Conservation (phyloP, 2,329 filamentous ascomycete genomes). For the Sporothrix curviconia region DNA sequence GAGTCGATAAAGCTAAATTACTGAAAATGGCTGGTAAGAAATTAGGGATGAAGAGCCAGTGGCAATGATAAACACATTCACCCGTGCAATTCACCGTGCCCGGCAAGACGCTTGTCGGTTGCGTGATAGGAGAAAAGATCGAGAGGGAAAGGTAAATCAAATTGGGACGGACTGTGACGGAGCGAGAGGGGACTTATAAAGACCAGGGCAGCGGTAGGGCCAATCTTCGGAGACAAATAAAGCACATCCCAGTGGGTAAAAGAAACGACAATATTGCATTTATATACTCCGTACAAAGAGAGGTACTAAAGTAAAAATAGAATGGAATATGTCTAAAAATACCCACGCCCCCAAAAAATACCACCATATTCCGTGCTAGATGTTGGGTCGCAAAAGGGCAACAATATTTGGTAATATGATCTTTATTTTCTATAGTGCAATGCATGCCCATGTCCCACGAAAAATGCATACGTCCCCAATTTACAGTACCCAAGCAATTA, state of each 20-base stretch:
- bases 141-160: not conserved
- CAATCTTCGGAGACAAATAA: too few species aligned
- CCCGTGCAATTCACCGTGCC: not conserved
- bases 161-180: constrained; percentile 3
- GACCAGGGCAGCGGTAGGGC: not conserved
- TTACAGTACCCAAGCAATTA: too few species aligned
- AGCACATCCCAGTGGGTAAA: too few species aligned
- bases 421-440: constrained; percentile 11
- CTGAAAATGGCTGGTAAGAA: not conserved
- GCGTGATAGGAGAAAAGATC: not conserved
- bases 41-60: not conserved
- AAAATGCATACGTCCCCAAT: too few species aligned
- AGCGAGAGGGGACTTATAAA: not conserved
- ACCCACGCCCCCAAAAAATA: not conserved
- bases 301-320: not conserved
- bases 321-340: not conserved
- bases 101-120: not conserved
- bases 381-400: not conserved
- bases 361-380: not conserved
- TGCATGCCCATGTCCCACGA: not conserved
- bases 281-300: too few species aligned
- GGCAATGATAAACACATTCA: not conserved
- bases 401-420: not conserved
- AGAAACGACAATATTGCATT: too few species aligned
- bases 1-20: too few species aligned